Conservation (phyloP, 345 rosid genomes). For the Physaria fendleri region DNA sequence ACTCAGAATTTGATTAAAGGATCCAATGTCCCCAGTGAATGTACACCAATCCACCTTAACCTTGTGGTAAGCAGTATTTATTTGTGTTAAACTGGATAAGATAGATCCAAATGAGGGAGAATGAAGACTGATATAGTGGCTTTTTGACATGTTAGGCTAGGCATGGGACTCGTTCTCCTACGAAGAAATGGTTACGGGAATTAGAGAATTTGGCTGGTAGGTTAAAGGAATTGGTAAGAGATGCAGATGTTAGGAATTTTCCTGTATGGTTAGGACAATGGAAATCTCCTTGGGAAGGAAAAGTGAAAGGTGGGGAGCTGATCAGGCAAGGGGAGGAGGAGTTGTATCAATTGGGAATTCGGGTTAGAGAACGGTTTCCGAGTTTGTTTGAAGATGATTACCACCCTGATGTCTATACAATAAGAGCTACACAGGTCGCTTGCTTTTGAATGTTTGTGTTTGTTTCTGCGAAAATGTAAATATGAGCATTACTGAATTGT, state of each 20-base stretch:
- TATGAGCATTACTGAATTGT: not conserved
- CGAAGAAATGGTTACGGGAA: constrained; percentile 72
- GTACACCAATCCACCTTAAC: constrained; percentile 76
- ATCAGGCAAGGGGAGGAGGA: constrained; percentile 73
- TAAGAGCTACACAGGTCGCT: constrained; percentile 81
- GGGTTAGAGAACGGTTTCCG: constrained; percentile 68
- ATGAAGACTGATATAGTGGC: not conserved
- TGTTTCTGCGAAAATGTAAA: not conserved
- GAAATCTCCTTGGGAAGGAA: constrained; percentile 84
- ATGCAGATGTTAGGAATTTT: constrained; percentile 43
- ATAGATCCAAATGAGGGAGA: not conserved
- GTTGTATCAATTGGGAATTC: constrained; percentile 63
- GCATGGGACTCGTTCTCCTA: constrained; percentile 95
- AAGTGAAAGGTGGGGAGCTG: constrained; percentile 78
- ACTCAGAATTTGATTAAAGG: constrained; percentile 30
- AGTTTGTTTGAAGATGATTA: constrained; percentile 65
- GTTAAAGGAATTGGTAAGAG: constrained; percentile 47
- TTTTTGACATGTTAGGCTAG: constrained; percentile 52
- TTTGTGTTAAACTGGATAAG: not conserved
- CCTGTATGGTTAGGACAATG: constrained; percentile 73
- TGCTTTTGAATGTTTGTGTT: not conserved
- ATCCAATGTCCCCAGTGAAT: constrained; percentile 47
- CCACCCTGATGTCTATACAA: constrained; percentile 75
- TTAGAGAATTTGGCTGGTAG: constrained; percentile 58
- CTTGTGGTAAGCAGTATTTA: constrained; percentile 61